Conservation (phyloP, 768 basidiomycete genomes). For the Punctularia strigosozonata region DNA sequence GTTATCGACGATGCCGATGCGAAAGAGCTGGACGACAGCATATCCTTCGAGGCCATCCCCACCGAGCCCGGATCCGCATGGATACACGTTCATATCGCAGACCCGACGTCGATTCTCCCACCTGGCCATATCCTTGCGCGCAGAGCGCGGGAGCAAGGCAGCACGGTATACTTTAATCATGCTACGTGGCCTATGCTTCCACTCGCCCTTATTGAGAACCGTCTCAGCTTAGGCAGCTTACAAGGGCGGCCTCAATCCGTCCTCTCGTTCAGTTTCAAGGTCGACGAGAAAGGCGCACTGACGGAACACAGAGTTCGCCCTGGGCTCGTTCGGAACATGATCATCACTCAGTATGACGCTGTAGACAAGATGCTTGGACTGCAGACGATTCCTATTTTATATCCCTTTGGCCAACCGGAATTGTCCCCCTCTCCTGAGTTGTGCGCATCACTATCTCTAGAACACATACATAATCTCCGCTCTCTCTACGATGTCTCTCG, state of each 20-base stretch:
- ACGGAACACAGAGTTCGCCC: constrained; percentile 59
- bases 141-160: constrained; percentile 37
- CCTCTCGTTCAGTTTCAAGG: constrained; percentile 70
- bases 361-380: constrained; percentile 43
- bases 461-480: constrained; percentile 15
- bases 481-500: constrained; percentile 17
- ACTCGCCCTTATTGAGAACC: constrained; percentile 33
- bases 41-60: constrained; percentile 67
- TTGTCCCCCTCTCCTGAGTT: background rate
- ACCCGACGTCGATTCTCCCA: constrained; percentile 73
- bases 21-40: constrained; percentile 86
- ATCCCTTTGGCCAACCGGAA: constrained; percentile 32
- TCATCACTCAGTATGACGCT: constrained; percentile 49
- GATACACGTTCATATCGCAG: constrained; percentile 90
- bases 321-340: constrained; percentile 62
- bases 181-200: constrained; percentile 69
- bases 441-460: background rate
- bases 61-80: constrained; percentile 51
- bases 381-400: constrained; percentile 6
- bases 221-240: constrained; percentile 34
- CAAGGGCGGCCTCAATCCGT: constrained; percentile 37
- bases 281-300: constrained; percentile 52
- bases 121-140: constrained; percentile 53
- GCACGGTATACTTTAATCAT: constrained; percentile 56
- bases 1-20: constrained; percentile 77